phyloP scores from a whole-genome alignment of 345 rosid species.

The Salix brachista region DNA sequence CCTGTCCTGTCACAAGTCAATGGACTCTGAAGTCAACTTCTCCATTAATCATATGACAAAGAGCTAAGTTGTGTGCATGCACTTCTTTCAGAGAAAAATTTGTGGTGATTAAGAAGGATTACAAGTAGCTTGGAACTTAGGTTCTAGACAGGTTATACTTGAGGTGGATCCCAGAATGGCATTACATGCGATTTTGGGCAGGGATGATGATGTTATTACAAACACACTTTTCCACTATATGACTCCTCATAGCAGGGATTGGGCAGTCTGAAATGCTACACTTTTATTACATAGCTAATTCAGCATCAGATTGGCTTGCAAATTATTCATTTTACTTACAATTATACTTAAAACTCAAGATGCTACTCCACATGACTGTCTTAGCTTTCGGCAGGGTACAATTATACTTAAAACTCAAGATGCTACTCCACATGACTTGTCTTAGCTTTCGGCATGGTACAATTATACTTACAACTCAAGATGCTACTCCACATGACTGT shows the following conservation, averaged over 20 bases:
- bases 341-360: not conserved
- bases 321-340: not conserved
- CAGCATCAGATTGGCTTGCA: not conserved
- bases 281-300: not conserved
- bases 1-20: not conserved
- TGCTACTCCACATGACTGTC: not conserved
- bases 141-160: not conserved
- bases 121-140: not conserved
- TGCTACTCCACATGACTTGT: not conserved
- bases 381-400: not conserved
- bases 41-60: not conserved
- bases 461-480: not conserved
- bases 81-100: not conserved
- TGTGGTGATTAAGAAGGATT: not conserved
- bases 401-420: not conserved
- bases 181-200: not conserved
- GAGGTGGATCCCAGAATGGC: not conserved
- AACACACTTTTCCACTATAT: not conserved
- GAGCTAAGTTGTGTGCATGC: not conserved
- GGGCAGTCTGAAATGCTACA: not conserved
- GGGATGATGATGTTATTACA: not conserved
- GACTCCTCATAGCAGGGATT: not conserved
- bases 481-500: not conserved
- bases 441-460: no score
- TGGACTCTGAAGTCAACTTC: not conserved